Base-by-base conservation (phyloP, 2,329 filamentous ascomycete species). In the Ascomycota sp. region DNA sequence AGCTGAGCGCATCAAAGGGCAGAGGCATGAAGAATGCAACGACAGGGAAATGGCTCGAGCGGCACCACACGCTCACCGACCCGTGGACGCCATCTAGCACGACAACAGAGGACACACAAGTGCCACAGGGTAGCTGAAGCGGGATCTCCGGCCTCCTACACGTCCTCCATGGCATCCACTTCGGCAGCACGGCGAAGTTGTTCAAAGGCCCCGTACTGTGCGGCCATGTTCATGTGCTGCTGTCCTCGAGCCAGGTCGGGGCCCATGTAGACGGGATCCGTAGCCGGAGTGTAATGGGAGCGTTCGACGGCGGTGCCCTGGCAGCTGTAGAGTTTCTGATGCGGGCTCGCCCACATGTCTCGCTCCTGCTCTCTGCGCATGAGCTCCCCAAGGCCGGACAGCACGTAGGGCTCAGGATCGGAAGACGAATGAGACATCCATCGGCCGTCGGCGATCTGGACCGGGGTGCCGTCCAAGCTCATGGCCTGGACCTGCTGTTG, bases 351-450 rank as follows among this genome's bases (percentile, higher is more conserved):
- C 53, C 40, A 21, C 29, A 42, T 40, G 31, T 51, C 41, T 27
- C 45, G 47, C 43, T 76, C 65, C 39, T 74, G 70, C 46, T 79
- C 73, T 35, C 69, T 62, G 37, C 62, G 61, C 37, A 75, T 70
- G 37, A 78, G 56, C 46, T 69, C 61, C 45, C 81, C 76, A 48
- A 92, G 92, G 10, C 83, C 83, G 6, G 71, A 75, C 32, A 68
- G 53, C 68, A 92, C 91, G 53, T 92, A 92, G 0, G 82, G 82
- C 52, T 91, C 81, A 29, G 68, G 70, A 39, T 68, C 62, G 4
- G 31, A 52, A 40, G 46, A 55, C 13, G 42, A 36, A 31, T 44
- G 49, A 25, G 49, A 48, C 25, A 58, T 44, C 67, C 69, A 73
- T 34, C 60, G 58, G 24, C 67, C 61, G 38, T 71, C 63, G 7